Conservation (phyloP, 176 grass and related monocot species). For the Guadua angustifolia region DNA sequence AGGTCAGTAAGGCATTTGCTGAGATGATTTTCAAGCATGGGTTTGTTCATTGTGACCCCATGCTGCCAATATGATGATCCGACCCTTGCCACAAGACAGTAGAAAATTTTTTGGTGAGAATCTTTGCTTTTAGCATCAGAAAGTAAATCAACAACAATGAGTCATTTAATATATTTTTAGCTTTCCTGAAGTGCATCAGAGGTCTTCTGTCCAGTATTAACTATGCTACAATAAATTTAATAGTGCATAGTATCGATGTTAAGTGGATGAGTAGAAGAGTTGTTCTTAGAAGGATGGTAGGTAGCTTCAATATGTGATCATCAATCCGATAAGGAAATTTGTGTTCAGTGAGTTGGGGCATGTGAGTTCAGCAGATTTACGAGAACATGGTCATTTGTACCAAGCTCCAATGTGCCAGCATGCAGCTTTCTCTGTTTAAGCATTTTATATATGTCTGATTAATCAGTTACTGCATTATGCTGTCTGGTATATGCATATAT, state of each 20-base stretch:
- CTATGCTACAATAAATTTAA: not conserved
- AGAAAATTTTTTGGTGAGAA: conserved; percentile 64
- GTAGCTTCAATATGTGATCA: conserved; percentile 15
- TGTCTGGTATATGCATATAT: not conserved
- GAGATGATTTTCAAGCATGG: conserved; percentile 99
- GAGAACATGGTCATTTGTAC: not conserved
- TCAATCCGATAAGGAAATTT: not conserved
- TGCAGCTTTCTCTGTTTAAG: not conserved
- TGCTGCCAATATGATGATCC: conserved; percentile 98
- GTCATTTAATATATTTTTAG: not conserved
- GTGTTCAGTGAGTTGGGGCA: conserved; percentile 9
- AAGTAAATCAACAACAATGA: not conserved
- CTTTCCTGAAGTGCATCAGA: conserved; percentile 23
- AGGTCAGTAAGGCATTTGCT: conserved; percentile 84
- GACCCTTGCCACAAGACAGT: conserved; percentile 64
- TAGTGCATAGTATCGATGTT: conserved; percentile 2
- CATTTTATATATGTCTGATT: conserved; percentile 8
- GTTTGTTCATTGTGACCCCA: conserved; percentile 98
- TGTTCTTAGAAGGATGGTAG: not conserved
- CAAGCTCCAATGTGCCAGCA: not conserved
- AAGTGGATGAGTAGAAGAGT: conserved; percentile 29
- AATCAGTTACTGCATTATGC: conserved; percentile 3
- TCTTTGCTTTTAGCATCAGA: conserved; percentile 19
- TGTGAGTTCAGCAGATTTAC: not conserved
- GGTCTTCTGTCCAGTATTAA: not conserved